Base-by-base conservation (phyloP, 495 filamentous ascomycete species). In the Alectoria sarmentosa region DNA sequence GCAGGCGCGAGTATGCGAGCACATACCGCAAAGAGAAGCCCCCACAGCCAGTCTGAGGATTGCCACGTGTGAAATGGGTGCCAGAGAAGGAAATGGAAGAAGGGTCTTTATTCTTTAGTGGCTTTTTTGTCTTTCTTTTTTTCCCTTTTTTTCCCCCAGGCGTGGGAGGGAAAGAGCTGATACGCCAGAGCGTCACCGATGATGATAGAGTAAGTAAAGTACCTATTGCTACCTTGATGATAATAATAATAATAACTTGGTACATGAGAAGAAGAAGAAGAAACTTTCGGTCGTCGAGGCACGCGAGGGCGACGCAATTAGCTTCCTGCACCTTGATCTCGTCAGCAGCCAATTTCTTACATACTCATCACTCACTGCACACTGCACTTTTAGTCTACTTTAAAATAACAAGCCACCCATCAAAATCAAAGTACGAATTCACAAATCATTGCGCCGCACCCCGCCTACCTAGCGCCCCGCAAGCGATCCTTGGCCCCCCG, bases 331-430 rank as follows among this genome's bases (percentile, higher is more conserved):
- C 44, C 56, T 21, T 60, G 63, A 60, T 65, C 39, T 59, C 34
- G 63, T 65, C 56, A 65, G 63, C 63, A 59, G 63, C 63, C 63
- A 65, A 60, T 15, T 38, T 39, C 46, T 65, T 66, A 66, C 65
- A 63, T 62, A 66, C 52, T 38, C 60, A 41, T 23, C 48, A 11
- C 28, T 15, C 3, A 9, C 0, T 26, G 10, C 42, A 62, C 30
- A 41, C 9, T 41, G n/a, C n/a, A n/a, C n/a, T n/a, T n/a, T n/a
- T n/a, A n/a, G n/a, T n/a, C n/a, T n/a, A n/a, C n/a, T n/a, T n/a
- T n/a, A n/a, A n/a, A n/a, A n/a, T n/a, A n/a, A n/a, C n/a, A n/a
- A n/a, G n/a, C n/a, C n/a, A n/a, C n/a, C n/a, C n/a, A n/a, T n/a
- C n/a, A n/a, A n/a, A n/a, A n/a, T n/a, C n/a, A n/a, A n/a, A n/a